A percentile compares a stretch with the other conserved stretches of the same genome.
Conservation (phyloP, 176 grass and related monocot species). For the Eleusine indica region DNA sequence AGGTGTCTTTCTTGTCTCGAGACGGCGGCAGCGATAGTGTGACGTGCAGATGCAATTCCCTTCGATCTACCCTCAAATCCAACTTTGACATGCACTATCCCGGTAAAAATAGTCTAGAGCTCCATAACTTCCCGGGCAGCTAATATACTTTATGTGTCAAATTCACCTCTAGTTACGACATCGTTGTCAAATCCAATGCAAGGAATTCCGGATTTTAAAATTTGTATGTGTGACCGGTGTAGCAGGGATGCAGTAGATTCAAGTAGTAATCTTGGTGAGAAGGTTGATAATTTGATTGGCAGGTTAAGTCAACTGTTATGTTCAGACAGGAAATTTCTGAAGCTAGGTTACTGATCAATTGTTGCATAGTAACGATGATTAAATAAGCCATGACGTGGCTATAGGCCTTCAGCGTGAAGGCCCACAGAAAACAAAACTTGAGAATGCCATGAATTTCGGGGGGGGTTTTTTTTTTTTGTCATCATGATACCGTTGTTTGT, state of each 20-base stretch:
- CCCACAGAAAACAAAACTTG: no score
- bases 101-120: neutral
- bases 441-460: no score
- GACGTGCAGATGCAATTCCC: neutral
- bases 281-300: neutral
- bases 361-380: no score
- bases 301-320: neutral
- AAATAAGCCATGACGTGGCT: no score
- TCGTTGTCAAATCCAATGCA: neutral
- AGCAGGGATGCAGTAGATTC: neutral
- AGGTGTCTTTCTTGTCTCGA: neutral
- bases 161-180: neutral
- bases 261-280: neutral
- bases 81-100: constrained; percentile 21
- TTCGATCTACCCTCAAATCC: neutral
- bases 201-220: neutral
- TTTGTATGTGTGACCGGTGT: neutral
- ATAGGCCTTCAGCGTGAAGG: no score
- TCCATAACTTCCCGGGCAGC: neutral
- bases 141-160: neutral
- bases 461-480: no score
- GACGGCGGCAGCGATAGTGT: neutral
- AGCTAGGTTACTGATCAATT: neutral
- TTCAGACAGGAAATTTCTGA: constrained; percentile 11
- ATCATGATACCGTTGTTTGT: no score